Evolutionary conservation across 23 red algal genomes (phyloP).

Genomic region (Rhodosorus marinus): DNA sequence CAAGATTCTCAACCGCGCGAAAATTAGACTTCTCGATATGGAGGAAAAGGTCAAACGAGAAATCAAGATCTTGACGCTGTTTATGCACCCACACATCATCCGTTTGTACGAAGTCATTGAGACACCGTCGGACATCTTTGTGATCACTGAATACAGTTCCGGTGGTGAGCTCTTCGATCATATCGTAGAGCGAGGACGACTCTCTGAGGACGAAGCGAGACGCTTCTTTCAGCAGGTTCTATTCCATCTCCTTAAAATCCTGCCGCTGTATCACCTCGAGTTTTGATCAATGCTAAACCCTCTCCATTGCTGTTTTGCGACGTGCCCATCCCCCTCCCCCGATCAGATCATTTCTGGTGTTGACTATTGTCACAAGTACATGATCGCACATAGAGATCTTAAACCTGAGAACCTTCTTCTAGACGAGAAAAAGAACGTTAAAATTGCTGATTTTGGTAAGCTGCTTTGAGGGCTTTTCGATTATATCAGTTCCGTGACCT

Average conservation of each 20-base stretch:
- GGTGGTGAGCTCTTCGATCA: slow-evolving; percentile 94
- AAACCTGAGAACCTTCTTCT: slow-evolving; percentile 94
- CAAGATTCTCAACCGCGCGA: slow-evolving; percentile 95
- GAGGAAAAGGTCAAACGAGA: slow-evolving; percentile 90
- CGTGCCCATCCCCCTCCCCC: too few species aligned
- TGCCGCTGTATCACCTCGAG: too few species aligned
- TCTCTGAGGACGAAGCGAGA: slow-evolving; percentile 81
- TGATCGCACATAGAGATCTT: slow-evolving; percentile 90
- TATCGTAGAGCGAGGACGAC: slow-evolving; percentile 81
- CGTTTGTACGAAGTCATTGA: slow-evolving; percentile 97
- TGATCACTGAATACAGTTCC: slow-evolving; percentile 74
- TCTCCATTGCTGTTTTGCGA: too few species aligned
- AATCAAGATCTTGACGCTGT: slow-evolving; percentile 83
- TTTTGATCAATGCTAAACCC: too few species aligned
- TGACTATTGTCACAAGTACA: slow-evolving; percentile 95
- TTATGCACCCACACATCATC: slow-evolving; percentile 90
- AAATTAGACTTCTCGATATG: slow-evolving; percentile 78
- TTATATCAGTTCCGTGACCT: too few species aligned
- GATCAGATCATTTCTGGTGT: slow-evolving; percentile 81
- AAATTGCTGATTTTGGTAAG: slow-evolving; percentile 99
- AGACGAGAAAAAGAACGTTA: slow-evolving; percentile 76
- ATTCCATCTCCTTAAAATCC: too few species aligned
- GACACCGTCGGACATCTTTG: slow-evolving; percentile 73
- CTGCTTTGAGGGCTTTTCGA: too few species aligned
- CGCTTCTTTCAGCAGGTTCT: slow-evolving; percentile 97